These are phyloP conservation scores for Exophiala xenobiotica DNA, from an alignment of 2,329 filamentous ascomycete species.

Conservation along the genomic window DNA sequence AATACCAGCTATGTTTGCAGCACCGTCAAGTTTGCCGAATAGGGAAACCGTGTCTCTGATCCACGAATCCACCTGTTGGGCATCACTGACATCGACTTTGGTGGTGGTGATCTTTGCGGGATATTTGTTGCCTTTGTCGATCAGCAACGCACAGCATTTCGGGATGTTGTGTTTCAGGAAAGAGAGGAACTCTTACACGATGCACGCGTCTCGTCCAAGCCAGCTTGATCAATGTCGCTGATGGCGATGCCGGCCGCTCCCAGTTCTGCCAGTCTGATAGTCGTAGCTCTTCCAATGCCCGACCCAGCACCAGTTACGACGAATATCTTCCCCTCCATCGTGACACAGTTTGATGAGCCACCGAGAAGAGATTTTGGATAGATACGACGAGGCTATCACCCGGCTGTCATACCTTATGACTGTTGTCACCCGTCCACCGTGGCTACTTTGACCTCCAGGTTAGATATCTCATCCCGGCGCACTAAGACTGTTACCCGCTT, in stretches of 20 bases:
- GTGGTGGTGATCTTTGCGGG: not conserved
- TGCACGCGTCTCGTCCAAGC: conserved; percentile 7
- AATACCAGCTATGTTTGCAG: conserved; percentile 25
- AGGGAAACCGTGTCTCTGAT: conserved; percentile 10
- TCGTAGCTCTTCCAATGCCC: conserved; percentile 53
- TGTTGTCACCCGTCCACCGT: not conserved
- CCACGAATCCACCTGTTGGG: conserved; percentile 20
- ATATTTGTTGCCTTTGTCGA: not conserved
- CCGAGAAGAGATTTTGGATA: not conserved
- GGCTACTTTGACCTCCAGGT: not conserved
- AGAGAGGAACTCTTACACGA: conserved; percentile 4
- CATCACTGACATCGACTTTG: conserved; percentile 19
- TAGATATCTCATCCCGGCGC: not conserved
- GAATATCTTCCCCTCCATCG: conserved; percentile 43
- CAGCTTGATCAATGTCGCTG: conserved; percentile 9
- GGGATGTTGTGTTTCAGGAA: not conserved
- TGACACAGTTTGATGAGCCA: not conserved
- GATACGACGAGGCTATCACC: not conserved
- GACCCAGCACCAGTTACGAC: conserved; percentile 51
- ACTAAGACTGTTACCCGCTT: not conserved
- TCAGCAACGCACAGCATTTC: not conserved
- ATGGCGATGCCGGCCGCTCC: conserved; percentile 7
- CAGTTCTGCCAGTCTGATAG: conserved; percentile 26
- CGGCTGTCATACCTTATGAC: not conserved
- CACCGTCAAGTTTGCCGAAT: conserved; percentile 20